phyloP scores from a whole-genome alignment of 768 basidiomycete species.

The Phaeolepiota aurea region DNA sequence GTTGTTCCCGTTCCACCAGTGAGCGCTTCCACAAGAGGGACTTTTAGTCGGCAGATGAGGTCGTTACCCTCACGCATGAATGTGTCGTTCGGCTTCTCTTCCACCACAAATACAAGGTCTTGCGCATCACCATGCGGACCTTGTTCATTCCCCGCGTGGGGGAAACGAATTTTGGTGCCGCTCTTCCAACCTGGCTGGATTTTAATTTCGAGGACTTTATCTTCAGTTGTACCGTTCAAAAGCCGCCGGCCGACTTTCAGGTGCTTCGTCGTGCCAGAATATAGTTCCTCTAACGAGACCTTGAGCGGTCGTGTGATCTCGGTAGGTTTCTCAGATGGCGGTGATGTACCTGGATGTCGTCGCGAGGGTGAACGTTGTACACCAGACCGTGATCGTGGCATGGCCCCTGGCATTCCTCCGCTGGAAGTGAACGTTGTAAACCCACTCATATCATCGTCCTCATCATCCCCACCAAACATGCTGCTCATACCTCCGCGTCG shows the following conservation, averaged over 20 bases:
- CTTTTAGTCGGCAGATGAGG: conserved; percentile 46
- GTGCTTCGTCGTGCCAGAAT: conserved; percentile 76
- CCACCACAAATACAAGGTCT: conserved; percentile 94
- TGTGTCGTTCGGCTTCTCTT: conserved; percentile 80
- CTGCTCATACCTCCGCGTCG: conserved; percentile 23
- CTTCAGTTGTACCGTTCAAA: conserved; percentile 68
- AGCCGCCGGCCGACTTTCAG: conserved; percentile 78
- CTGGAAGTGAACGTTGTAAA: conserved; percentile 20
- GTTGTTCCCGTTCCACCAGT: conserved; percentile 35
- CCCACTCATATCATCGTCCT: conserved; percentile 42
- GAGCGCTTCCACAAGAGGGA: conserved; percentile 82
- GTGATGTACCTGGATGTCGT: conserved; percentile 17
- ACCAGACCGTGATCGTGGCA: conserved; percentile 26
- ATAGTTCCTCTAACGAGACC: conserved; percentile 80
- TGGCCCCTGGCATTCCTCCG: conserved; percentile 51
- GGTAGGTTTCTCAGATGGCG: conserved; percentile 24
- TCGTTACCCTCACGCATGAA: conserved; percentile 82
- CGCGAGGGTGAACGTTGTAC: conserved; percentile 13
- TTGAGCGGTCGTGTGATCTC: conserved; percentile 81
- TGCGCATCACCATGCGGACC: conserved; percentile 54
- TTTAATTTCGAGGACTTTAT: conserved; percentile 77
- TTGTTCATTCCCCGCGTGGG: conserved; percentile 78
- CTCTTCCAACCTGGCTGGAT: conserved; percentile 91
- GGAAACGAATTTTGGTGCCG: conserved; percentile 91
- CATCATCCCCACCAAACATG: conserved; percentile 30